Base-by-base conservation (phyloP, 345 rosid genomes). In the Bretschneidera sinensis region DNA sequence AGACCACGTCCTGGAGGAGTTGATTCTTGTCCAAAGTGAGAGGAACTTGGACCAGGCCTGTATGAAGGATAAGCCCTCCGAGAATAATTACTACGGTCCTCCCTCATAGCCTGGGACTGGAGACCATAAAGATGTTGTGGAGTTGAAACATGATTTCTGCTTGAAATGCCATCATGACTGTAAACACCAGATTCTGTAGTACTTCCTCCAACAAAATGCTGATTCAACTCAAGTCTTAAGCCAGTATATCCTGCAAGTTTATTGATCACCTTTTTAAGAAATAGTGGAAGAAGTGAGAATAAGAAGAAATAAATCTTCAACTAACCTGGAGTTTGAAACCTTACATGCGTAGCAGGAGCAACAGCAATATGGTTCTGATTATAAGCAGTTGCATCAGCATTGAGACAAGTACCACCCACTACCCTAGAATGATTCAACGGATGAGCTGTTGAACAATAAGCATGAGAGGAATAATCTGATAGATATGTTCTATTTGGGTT, bases 251-350 rank as follows among this genome's bases (percentile, higher is more conserved):
- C 78, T 61, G 69, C 61, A 69, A 47, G 43, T 63, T 9, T 21
- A 33, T n/a, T 9, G 25, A 47, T 49, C 39, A 19, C 6, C 16
- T 66, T 43, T 66, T 43, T 68, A 51, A 33, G 68, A 17, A 59
- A 16, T 17, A 18, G 17, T 17, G 45, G 15, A 35, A 22, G 54
- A 52, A 28, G 18, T 2, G 49, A 16, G 21, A 23, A 18, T 33
- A 53, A 50, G 25, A 63, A 49, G 48, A 14, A 59, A 31, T 21
- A 13, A 28, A 57, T 51, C 56, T 28, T 62, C 33, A 24, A 64
- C 78, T 21, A 17, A 69, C 78, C 74, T 47, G 67, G 33, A 51
- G 59, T 16, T 51, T 62, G 60, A 55, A 63, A 51, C 19, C 67
- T 47, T 43, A 48, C 60, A 43, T 58, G 70, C 21, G 65, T 47